A percentile compares a stretch with the other conserved stretches of the same genome.
Conservation (phyloP, 306 rosid species). For the Castanea sativa region DNA sequence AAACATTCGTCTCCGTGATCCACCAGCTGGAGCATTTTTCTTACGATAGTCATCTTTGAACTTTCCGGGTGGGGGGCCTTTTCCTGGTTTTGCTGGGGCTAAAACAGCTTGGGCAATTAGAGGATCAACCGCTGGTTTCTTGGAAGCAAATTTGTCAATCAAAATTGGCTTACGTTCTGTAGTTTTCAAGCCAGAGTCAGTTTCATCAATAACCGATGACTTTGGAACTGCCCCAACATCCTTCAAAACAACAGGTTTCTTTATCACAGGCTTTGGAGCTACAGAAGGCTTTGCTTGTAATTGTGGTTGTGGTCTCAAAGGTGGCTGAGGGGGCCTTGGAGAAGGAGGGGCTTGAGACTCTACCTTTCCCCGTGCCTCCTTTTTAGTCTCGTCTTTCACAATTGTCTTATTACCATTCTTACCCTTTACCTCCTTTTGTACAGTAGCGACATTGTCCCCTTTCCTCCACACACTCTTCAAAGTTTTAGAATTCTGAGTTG, state of each 20-base stretch:
- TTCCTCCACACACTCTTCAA: constrained; percentile 95
- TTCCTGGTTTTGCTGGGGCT: constrained; percentile 80
- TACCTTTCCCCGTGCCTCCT: constrained; percentile 30
- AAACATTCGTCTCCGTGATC: constrained; percentile 60
- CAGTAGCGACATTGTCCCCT: constrained; percentile 72
- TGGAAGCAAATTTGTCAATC: constrained; percentile 87
- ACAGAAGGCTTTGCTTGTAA: constrained; percentile 70
- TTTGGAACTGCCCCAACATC: constrained; percentile 63
- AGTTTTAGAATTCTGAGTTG: constrained; percentile 56
- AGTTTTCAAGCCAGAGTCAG: constrained; percentile 31
- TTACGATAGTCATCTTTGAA: constrained; percentile 70
- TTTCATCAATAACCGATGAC: constrained; percentile 19
- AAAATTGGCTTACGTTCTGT: constrained; percentile 83
- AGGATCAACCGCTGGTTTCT: constrained; percentile 69
- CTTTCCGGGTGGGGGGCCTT: constrained; percentile 62
- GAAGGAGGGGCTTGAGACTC: constrained; percentile 43
- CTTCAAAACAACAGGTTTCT: constrained; percentile 75
- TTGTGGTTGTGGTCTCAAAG: constrained; percentile 60
- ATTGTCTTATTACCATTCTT: constrained; percentile 25
- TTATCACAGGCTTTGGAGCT: constrained; percentile 47
- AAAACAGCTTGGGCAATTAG: constrained; percentile 60
- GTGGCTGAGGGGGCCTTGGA: constrained; percentile 40
- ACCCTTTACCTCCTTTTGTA: constrained; percentile 65
- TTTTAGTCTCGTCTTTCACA: constrained; percentile 38
- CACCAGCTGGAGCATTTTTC: constrained; percentile 60